Evolutionary conservation across 192 early-diverging fungal species (phyloP).

Genomic region (Polychytrium aggregatum): DNA sequence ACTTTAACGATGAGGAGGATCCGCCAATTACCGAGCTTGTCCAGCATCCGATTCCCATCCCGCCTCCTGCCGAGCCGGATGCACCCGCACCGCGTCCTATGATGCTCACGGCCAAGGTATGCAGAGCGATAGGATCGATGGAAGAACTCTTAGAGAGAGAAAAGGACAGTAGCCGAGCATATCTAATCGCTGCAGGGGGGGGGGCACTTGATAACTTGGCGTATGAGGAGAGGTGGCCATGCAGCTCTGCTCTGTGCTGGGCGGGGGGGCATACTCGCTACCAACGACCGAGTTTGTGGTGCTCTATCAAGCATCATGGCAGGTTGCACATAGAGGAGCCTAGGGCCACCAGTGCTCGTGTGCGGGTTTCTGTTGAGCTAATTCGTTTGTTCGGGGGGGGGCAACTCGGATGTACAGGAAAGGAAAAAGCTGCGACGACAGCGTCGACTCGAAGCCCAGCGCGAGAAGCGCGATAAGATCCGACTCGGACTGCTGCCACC

Average conservation of each 20-base stretch:
- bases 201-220: too few relatives aligned
- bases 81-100: slow-evolving; percentile 49
- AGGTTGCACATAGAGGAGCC: too few relatives aligned
- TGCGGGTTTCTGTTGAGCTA: too few relatives aligned
- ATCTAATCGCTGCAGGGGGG: too few relatives aligned
- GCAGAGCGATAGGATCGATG: not conserved
- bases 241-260: too few relatives aligned
- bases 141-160: too few relatives aligned
- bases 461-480: slow-evolving; percentile 92
- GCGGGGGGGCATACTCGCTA: too few relatives aligned
- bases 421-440: slow-evolving; percentile 89
- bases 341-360: too few relatives aligned
- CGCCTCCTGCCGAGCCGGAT: slow-evolving; percentile 57
- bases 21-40: slow-evolving; percentile 59
- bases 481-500: slow-evolving; percentile 84
- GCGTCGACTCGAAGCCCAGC: slow-evolving; percentile 65
- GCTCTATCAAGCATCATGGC: slow-evolving; percentile 11
- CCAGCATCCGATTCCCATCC: slow-evolving; percentile 78
- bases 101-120: slow-evolving; percentile 71
- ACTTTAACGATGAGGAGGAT: slow-evolving; percentile 22
- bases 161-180: too few relatives aligned
- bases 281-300: slow-evolving; percentile 13
- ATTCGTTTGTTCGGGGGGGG: too few relatives aligned
- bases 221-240: too few relatives aligned
- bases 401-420: too few relatives aligned